Evolutionary conservation across 106 monocot genomes (phyloP).

Genomic region (Xerophyta viscosa): DNA sequence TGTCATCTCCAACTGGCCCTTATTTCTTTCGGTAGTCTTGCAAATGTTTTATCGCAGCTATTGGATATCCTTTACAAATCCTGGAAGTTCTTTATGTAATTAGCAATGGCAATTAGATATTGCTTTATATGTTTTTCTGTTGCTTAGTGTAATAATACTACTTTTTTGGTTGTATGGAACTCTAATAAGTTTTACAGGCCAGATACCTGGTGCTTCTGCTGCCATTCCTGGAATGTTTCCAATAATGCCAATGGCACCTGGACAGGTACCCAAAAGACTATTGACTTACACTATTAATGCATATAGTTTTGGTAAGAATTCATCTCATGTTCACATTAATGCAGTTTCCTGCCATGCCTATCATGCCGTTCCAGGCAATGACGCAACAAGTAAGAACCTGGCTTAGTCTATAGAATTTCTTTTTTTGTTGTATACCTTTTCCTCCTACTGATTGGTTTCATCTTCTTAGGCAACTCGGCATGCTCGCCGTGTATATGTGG

Average conservation of each 20-base stretch:
- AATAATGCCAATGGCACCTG: constrained; percentile 48
- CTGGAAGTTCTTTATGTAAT: neutral
- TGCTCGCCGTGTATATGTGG: constrained; percentile 97
- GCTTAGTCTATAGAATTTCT: neutral
- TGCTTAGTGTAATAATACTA: constrained; percentile 13
- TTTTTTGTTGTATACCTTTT: neutral
- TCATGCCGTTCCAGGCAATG: constrained; percentile 59
- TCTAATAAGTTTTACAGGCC: constrained; percentile 56
- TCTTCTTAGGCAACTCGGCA: constrained; percentile 75
- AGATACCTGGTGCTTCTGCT: constrained; percentile 51
- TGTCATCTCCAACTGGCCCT: constrained; percentile 49
- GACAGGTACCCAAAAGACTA: constrained; percentile 35
- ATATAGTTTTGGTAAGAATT: neutral
- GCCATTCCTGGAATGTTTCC: constrained; percentile 73
- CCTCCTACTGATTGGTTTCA: neutral
- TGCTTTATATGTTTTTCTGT: constrained; percentile 16
- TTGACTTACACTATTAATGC: neutral
- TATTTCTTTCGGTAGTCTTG: constrained; percentile 63
- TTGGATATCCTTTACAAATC: neutral
- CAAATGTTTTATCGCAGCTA: constrained; percentile 21
- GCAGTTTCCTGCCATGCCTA: constrained; percentile 36
- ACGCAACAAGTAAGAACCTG: constrained; percentile 34
- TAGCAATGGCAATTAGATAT: constrained; percentile 12
- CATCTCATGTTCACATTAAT: neutral
- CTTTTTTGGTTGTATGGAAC: constrained; percentile 20